phyloP scores from a whole-genome alignment of 805 yeast species.

The Jamesozyma jinghongensis region DNA sequence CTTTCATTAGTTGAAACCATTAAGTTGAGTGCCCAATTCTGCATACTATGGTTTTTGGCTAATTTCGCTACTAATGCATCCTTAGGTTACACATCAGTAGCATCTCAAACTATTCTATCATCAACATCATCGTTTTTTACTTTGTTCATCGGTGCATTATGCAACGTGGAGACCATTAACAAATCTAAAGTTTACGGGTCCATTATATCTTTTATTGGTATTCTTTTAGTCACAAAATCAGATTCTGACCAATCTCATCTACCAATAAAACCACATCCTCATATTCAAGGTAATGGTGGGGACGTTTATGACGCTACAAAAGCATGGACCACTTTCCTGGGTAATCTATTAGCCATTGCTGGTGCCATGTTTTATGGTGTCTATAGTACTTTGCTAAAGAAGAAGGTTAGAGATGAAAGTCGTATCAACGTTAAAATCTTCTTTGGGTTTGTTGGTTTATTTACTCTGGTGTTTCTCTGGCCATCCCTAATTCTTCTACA shows the following conservation, averaged over 20 bases:
- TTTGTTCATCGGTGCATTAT: constrained; percentile 64
- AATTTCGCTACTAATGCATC: constrained; percentile 85
- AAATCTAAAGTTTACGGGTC: constrained; percentile 60
- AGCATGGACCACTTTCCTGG: constrained; percentile 38
- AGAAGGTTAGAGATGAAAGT: constrained; percentile 62
- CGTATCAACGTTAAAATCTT: constrained; percentile 77
- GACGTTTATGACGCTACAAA: constrained; percentile 17
- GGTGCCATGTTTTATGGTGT: constrained; percentile 90
- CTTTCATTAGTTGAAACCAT: constrained; percentile 53
- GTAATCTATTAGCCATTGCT: constrained; percentile 68
- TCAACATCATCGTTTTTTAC: constrained; percentile 94
- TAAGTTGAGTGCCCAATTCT: constrained; percentile 66
- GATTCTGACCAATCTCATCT: constrained; percentile 36
- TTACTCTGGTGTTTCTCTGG: constrained; percentile 69
- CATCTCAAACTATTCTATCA: constrained; percentile 86
- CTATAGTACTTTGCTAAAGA: constrained; percentile 77
- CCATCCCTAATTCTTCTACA: constrained; percentile 67
- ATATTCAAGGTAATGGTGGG: neutral
- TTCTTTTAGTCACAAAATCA: constrained; percentile 63
- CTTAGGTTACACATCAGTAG: constrained; percentile 80
- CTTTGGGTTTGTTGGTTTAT: constrained; percentile 91
- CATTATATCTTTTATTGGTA: constrained; percentile 65
- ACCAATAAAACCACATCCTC: constrained; percentile 4
- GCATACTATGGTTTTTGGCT: constrained; percentile 83
- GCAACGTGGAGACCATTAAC: constrained; percentile 61